These are phyloP conservation scores for Annona squamosa DNA, from an alignment of 164 flowering plant genomes.

Conservation along the genomic window DNA sequence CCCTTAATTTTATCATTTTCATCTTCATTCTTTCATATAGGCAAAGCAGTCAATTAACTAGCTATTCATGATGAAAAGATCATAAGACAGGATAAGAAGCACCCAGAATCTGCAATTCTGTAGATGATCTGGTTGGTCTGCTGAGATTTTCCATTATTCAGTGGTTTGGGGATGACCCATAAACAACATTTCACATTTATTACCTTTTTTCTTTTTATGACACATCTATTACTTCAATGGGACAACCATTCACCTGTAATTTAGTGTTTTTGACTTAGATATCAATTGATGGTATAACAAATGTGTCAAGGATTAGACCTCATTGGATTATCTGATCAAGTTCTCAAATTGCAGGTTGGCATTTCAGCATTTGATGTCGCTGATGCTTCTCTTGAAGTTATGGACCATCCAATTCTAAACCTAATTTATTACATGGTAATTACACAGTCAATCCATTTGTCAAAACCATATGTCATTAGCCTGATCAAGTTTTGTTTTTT, in stretches of 20 bases:
- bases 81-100: not conserved
- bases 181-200: too few relatives aligned
- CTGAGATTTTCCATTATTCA: not conserved
- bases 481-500: not conserved
- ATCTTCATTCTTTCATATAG: too few relatives aligned
- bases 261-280: not conserved
- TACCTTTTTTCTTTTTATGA: too few relatives aligned
- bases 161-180: too few relatives aligned
- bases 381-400: constrained; percentile 76
- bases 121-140: not conserved
- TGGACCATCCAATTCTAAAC: constrained; percentile 82
- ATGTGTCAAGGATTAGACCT: not conserved
- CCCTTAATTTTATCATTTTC: not conserved
- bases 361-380: constrained; percentile 63
- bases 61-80: not conserved
- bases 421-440: constrained; percentile 75
- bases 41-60: not conserved
- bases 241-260: not conserved
- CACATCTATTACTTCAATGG: not conserved
- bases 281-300: not conserved
- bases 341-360: constrained; percentile 39
- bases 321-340: not conserved
- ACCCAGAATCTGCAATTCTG: not conserved
- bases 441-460: not conserved
- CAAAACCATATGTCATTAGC: not conserved